Conservation (phyloP, 2,329 filamentous ascomycete genomes). For the Fusarium coicis region DNA sequence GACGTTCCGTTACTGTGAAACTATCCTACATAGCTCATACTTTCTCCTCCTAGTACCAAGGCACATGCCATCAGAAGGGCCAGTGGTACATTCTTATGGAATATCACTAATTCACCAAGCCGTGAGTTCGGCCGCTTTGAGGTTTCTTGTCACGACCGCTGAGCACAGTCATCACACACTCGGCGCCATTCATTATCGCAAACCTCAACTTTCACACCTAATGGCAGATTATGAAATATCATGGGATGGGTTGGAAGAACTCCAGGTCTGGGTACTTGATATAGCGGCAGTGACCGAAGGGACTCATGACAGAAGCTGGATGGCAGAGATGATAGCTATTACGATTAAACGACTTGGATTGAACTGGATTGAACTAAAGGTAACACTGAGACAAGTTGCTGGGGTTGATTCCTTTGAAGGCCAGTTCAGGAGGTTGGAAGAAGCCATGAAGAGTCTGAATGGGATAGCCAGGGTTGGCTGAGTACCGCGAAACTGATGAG, state of each 20-base stretch:
- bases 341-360: not conserved
- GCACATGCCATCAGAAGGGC: not conserved
- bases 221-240: not conserved
- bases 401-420: not conserved
- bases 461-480: not conserved
- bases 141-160: not conserved
- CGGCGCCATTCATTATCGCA: not conserved
- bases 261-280: not conserved
- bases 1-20: not conserved
- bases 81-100: not conserved
- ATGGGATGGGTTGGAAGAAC: not conserved
- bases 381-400: not conserved
- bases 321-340: not conserved
- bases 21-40: not conserved
- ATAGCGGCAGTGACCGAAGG: not conserved
- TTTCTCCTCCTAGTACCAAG: not conserved
- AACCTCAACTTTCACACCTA: not conserved
- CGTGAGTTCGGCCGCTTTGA: not conserved
- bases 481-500: not conserved
- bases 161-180: constrained; percentile 3
- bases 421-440: not conserved
- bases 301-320: not conserved
- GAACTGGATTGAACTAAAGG: not conserved
- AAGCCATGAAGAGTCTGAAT: not conserved
- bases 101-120: not conserved